Percentiles rank a stretch among this genome's conserved stretches.
Evolutionary conservation across 202 grass and related monocot species (phyloP).

Genomic region (Saccharum hybrid): DNA sequence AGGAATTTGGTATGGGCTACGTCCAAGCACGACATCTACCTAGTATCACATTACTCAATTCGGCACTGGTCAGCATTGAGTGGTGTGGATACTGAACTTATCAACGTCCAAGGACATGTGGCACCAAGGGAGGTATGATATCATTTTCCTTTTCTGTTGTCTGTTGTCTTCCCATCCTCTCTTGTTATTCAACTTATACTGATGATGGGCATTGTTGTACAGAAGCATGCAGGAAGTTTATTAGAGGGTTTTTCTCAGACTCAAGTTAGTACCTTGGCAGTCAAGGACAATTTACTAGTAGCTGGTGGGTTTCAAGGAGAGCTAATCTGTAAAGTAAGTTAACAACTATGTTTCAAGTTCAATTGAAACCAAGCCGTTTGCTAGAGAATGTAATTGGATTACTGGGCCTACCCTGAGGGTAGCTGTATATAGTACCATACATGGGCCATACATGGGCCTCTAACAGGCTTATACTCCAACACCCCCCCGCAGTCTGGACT

Average conservation of each 20-base stretch:
- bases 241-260: slow-evolving; percentile 93
- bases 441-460: too few species aligned
- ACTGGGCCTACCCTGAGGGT: too few species aligned
- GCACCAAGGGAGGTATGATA: slow-evolving; percentile 71
- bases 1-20: slow-evolving; percentile 98
- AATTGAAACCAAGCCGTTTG: slow-evolving; percentile 11
- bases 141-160: neutral
- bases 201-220: slow-evolving; percentile 44
- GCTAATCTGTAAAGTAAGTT: slow-evolving; percentile 92
- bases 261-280: slow-evolving; percentile 93
- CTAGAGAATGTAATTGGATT: too few species aligned
- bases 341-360: slow-evolving; percentile 33
- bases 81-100: slow-evolving; percentile 68
- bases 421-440: too few species aligned
- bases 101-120: slow-evolving; percentile 90
- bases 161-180: slow-evolving; percentile 1
- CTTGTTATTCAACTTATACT: slow-evolving; percentile 33
- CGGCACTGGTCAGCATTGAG: slow-evolving; percentile 92
- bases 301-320: slow-evolving; percentile 97
- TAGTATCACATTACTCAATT: slow-evolving; percentile 79
- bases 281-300: slow-evolving; percentile 91
- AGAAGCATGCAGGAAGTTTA: slow-evolving; percentile 92
- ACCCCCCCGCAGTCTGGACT: too few species aligned
- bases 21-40: slow-evolving; percentile 90
- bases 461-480: too few species aligned